Conservation (phyloP, 768 basidiomycete species). For the Trametes cinnabarina region DNA sequence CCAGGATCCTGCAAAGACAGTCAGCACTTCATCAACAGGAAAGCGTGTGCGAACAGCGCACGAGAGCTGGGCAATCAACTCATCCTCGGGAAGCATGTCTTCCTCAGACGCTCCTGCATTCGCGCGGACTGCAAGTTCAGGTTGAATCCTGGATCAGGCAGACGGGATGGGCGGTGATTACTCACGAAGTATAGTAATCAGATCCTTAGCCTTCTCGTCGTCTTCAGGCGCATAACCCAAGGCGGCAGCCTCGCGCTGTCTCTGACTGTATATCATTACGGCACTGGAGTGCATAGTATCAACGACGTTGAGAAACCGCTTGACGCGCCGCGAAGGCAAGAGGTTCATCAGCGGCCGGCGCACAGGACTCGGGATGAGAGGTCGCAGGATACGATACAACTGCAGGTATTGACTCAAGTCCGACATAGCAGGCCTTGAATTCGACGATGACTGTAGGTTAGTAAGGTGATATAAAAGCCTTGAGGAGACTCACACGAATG, state of each 20-base stretch:
- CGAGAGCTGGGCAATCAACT: conserved; percentile 17
- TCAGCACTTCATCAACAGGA: no score
- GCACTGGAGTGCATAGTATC: conserved; percentile 38
- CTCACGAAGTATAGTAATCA: not conserved
- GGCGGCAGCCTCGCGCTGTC: conserved; percentile 32
- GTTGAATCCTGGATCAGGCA: no score
- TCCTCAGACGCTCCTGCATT: conserved; percentile 6
- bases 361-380: conserved; percentile 26
- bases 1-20: not conserved
- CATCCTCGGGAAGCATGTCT: conserved; percentile 12
- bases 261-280: conserved; percentile 35
- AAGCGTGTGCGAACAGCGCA: not conserved
- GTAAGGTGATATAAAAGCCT: not conserved
- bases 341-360: conserved; percentile 34
- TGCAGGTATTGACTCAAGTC: not conserved
- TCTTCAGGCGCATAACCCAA: not conserved
- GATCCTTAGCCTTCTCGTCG: not conserved
- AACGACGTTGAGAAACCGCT: conserved; percentile 32
- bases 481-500: conserved; percentile 8
- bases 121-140: not conserved
- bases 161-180: not conserved
- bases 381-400: conserved; percentile 2
- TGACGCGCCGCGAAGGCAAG: conserved; percentile 34
- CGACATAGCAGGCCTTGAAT: not conserved
- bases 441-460: no score